Evolutionary conservation across 441 rosid genomes (phyloP), one percentile per base, ranked within the genome.

Genomic region (Mallotus japonicus): DNA sequence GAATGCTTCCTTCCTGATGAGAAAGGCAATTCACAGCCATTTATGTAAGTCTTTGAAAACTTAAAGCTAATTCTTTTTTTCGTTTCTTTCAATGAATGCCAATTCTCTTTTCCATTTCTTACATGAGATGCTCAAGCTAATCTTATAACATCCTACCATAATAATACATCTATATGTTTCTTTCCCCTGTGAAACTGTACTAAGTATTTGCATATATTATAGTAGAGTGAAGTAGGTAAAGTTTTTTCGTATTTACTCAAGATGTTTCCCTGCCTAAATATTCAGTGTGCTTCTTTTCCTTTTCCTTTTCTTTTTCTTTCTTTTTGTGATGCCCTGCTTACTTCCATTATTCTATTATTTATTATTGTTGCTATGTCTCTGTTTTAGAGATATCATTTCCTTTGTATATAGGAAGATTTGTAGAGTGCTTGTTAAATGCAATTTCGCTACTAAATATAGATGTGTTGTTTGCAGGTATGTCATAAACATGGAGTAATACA

Each of bases 11-110:
- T 24, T 24, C 28, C 28, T 24, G 1, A 24, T 24, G 77, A 86
- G 56, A 76, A 80, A 79, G 89, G 69, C 57, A 83, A 63, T 76
- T 72, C 77, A 47, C 87, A 79, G 63, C 85, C 80, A 70, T 75
- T 89, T 67, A 80, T 19, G 96, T 90, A 69, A 83, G 91, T 83
- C 9, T 62, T 15, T 6, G 37, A 61, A 62, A 62, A 4, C 40
- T 71, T 6, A 34, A 37, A 14, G 14, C 47, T 4, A 58, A 34
- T 61, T 4, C 8, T 12, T 61, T n/a, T 58, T 22, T 46, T 13
- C 32, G 3, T 28, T 28, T 28, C 32, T 28, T 28, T 2, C 32
- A 28, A 28, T 28, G 32, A 28, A 28, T 28, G 2, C 32, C 3
- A 28, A 28, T 28, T 28, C 32, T 28, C 32, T 28, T 28, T 1